Evolutionary conservation across 2,329 filamentous ascomycete species (phyloP).

Genomic region (Colletotrichum trifolii): DNA sequence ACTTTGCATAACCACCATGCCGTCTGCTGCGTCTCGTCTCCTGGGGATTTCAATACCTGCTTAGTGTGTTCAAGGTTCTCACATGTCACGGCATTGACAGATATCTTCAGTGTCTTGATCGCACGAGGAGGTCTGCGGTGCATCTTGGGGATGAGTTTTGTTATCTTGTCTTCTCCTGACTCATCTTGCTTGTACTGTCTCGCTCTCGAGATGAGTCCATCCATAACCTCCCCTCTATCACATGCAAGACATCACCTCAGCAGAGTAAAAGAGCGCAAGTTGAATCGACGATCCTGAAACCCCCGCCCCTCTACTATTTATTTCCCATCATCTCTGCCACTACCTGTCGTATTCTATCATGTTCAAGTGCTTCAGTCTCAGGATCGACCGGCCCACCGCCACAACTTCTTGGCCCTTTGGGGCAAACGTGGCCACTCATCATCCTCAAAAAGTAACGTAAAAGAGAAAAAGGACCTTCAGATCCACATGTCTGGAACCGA

Average conservation of each 20-base stretch:
- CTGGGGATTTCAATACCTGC: neutral
- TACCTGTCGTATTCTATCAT: constrained; percentile 17
- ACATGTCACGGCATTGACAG: neutral
- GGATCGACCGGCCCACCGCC: constrained; percentile 7
- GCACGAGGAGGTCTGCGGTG: neutral
- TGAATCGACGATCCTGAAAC: constrained; percentile 33
- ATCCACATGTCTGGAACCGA: constrained; percentile 7
- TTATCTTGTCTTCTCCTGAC: constrained; percentile 11
- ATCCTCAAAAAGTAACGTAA: neutral
- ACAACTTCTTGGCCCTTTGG: neutral
- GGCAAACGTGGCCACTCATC: neutral
- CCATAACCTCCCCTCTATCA: constrained; percentile 12
- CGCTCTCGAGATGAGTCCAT: constrained; percentile 2
- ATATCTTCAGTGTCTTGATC: neutral
- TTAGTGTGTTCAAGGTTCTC: constrained; percentile 7
- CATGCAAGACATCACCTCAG: constrained; percentile 14
- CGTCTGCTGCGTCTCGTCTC: neutral
- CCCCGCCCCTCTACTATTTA: neutral
- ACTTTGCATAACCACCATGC: constrained; percentile 4
- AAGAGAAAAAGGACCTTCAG: neutral
- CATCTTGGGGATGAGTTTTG: constrained; percentile 12
- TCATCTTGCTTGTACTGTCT: constrained; percentile 6
- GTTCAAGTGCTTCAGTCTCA: constrained; percentile 27
- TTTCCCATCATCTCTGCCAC: neutral
- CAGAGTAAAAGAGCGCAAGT: constrained; percentile 6